Base-by-base conservation (phyloP, 352 stramenopile genomes). In the Globisporangium takayamanum region DNA sequence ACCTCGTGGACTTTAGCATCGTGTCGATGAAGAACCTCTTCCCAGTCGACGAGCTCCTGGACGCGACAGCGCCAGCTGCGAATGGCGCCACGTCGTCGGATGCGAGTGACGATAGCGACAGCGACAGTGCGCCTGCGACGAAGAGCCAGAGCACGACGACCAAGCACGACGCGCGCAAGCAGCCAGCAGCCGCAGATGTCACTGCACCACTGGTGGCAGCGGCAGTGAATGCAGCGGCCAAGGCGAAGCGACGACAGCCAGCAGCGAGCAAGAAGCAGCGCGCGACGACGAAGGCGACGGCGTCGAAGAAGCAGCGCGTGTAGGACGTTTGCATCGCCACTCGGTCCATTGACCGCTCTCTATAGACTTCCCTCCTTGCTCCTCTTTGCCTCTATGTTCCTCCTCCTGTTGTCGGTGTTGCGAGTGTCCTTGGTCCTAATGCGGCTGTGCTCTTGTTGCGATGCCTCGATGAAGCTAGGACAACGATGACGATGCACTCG, bases 1-100 rank as follows among this genome's bases (percentile, higher is more conserved):
- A 98, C 66, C 70, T 99, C 20, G 80, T 99, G 39, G 97, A 99
- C 67, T 98, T 92, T 46, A 91, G 76, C 69, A 83, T 94, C 62
- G 78, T 89, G 36, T 89, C 79, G 7, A 94, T 94, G 85, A 92
- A 93, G 65, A 92, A 76, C 41, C 62, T 94, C 58, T 62, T 94
- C 48, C 85, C 85, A 4, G 53, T 77, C 25, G 56, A 52, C 1
- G 57, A 63, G 28, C 50, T 63, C 16, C 30, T 45, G 12, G 57
- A 60, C 37, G 63, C 54, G 11, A 63, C 33, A 12, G 33, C 33
- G 33, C 33, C 33, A 39, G 33, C 28, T 3, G 28, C 10, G 33
- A 39, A 39, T 12, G 33, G 33, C 10, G 65, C 41, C 64, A 25
- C 37, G 59, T 69, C 51, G 46, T 66, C 64, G 28, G 70, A 79